Percentiles rank a stretch among this genome's conserved stretches.
phyloP scores from a whole-genome alignment of 306 rosid genomes.

The Medicago lupulina region DNA sequence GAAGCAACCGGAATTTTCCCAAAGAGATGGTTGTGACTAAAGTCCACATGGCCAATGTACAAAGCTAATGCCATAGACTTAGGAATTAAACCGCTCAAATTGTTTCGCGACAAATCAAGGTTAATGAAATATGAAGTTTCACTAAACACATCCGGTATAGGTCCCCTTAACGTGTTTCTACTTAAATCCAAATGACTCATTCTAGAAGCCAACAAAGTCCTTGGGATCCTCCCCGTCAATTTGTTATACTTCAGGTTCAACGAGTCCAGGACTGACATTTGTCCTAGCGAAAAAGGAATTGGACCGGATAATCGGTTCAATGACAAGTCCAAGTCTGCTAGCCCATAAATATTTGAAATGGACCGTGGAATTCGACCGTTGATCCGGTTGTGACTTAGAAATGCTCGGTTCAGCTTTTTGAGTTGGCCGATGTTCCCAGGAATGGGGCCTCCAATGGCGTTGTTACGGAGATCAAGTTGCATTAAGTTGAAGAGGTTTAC shows the following conservation, averaged over 20 bases:
- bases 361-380: conserved; percentile 64
- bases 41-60: conserved; percentile 72
- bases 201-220: conserved; percentile 57
- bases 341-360: conserved; percentile 56
- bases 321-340: conserved; percentile 79
- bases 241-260: conserved; percentile 70
- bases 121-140: conserved; percentile 68
- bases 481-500: conserved; percentile 54
- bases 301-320: conserved; percentile 67
- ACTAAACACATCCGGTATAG: conserved; percentile 61
- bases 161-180: conserved; percentile 57
- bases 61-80: conserved; percentile 52
- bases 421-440: conserved; percentile 60
- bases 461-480: conserved; percentile 84
- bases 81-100: conserved; percentile 61
- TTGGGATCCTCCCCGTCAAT: conserved; percentile 61
- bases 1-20: conserved; percentile 64
- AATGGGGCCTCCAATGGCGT: conserved; percentile 60
- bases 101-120: conserved; percentile 71
- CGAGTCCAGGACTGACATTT: conserved; percentile 70
- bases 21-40: conserved; percentile 75
- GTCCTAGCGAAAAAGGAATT: conserved; percentile 61
- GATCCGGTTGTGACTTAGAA: conserved; percentile 66
- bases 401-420: conserved; percentile 59
- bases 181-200: conserved; percentile 75